Percentiles rank a stretch among this genome's conserved stretches.
Evolutionary conservation across 257 asterid genomes (phyloP).

Genomic region (Sherardia arvensis): DNA sequence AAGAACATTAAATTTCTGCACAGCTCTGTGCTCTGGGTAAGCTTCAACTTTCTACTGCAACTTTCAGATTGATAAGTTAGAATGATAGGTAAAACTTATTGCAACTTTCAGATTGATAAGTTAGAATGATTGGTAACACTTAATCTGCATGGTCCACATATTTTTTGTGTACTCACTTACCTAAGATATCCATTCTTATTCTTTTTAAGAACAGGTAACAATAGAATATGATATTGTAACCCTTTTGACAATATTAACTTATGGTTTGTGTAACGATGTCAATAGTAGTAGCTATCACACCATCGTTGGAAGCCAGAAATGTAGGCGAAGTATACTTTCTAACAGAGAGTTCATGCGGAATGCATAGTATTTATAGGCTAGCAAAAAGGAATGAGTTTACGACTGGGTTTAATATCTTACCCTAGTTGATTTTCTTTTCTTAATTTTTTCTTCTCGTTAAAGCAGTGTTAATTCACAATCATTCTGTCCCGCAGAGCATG

Average conservation of each 20-base stretch:
- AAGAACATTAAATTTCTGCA: constrained; percentile 71
- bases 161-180: not conserved
- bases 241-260: not conserved
- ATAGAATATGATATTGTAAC: not conserved
- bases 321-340: not conserved
- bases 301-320: not conserved
- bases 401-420: not conserved
- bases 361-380: not conserved
- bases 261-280: not conserved
- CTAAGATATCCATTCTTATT: not conserved
- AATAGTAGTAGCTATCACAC: no score
- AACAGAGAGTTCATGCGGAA: not conserved
- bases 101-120: not conserved
- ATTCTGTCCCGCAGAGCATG: constrained; percentile 52
- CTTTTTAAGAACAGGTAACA: not conserved
- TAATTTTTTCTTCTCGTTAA: not conserved
- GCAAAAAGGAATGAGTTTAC: not conserved
- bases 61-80: not conserved
- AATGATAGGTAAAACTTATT: not conserved
- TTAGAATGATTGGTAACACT: not conserved
- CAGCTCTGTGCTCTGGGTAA: constrained; percentile 94
- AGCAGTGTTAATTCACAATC: not conserved
- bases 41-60: constrained; percentile 15
- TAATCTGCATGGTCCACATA: not conserved
- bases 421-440: no score